Conservation (phyloP, 305 asterid genomes). For the Fraxinus greggii region DNA sequence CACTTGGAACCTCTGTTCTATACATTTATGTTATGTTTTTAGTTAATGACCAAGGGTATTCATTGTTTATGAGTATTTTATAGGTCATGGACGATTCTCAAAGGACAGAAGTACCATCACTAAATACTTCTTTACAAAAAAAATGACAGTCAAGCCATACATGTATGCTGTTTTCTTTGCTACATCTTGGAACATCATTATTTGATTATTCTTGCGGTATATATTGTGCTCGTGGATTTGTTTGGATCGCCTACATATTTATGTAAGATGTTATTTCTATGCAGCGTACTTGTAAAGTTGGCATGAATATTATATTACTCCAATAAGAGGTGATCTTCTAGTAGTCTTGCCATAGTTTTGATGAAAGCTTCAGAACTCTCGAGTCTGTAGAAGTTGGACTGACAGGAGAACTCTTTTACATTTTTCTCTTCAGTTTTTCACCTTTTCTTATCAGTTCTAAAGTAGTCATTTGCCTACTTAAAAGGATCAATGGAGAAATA, state of each 20-base stretch:
- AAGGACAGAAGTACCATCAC: conserved; percentile 87
- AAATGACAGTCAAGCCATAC: neutral
- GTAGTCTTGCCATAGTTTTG: neutral
- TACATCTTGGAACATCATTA: neutral
- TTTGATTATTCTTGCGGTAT: neutral
- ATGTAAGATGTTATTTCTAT: neutral
- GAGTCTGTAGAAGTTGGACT: neutral
- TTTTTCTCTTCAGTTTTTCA: neutral
- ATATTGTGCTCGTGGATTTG: neutral
- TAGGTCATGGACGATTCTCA: conserved; percentile 94
- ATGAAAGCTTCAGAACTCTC: neutral
- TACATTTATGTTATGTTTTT: neutral
- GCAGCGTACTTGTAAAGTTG: neutral
- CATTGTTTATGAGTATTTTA: conserved; percentile 14
- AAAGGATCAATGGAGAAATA: neutral
- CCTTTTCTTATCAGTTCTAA: neutral
- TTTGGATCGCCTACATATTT: neutral
- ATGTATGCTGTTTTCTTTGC: neutral
- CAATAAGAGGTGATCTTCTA: neutral
- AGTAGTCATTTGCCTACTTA: neutral
- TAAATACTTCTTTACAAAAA: conserved; percentile 24
- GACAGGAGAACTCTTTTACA: neutral
- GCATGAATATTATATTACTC: neutral
- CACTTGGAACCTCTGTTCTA: neutral
- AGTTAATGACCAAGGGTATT: neutral